Percentiles rank a stretch among this genome's conserved stretches.
Conservation (phyloP, 2,329 filamentous ascomycete species). For the Botrytis fragariae region DNA sequence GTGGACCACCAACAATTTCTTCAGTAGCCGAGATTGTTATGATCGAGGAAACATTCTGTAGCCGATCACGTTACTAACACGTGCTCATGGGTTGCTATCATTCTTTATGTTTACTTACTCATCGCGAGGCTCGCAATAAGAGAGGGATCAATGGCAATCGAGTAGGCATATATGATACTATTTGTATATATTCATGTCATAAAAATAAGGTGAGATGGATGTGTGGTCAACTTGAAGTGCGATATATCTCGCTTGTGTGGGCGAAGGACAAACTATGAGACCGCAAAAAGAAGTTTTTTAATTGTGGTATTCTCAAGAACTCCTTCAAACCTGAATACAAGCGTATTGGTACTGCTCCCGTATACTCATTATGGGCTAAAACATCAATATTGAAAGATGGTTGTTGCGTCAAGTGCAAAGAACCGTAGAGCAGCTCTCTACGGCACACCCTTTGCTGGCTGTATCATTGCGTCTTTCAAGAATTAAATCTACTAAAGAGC, state of each 20-base stretch:
- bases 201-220: background rate
- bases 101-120: background rate
- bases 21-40: background rate
- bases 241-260: background rate
- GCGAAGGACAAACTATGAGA: background rate
- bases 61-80: background rate
- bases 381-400: background rate
- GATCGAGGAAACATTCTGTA: too few relatives aligned
- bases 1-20: background rate
- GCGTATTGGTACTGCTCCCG: background rate
- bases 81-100: background rate
- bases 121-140: background rate
- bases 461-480: background rate
- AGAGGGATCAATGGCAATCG: background rate
- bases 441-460: background rate
- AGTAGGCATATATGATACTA: background rate
- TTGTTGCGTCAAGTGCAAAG: background rate
- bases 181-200: background rate
- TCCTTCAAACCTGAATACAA: background rate
- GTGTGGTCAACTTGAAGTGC: background rate
- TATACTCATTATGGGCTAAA: background rate
- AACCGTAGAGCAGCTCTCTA: background rate
- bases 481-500: background rate
- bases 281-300: background rate
- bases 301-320: background rate